Base-by-base conservation (phyloP, 2,329 filamentous ascomycete genomes). In the Diaporthe humulicola region DNA sequence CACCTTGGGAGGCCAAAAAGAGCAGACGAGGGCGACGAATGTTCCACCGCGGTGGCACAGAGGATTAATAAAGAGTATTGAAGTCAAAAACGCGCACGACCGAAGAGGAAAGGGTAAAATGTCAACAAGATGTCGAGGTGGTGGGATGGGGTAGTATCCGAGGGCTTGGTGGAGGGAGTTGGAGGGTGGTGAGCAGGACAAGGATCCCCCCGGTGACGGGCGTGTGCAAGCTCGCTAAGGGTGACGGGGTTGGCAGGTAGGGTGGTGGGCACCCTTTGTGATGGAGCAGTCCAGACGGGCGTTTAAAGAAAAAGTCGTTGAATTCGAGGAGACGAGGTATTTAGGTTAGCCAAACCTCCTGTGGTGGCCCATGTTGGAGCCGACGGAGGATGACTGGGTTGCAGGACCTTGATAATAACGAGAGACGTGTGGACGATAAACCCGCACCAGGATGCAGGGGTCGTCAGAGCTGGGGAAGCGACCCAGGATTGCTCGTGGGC, bases 181-280 rank as follows among this genome's bases (percentile, higher is more conserved):
- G 73, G 61, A 69, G 61, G 74, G 70, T 69, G 50, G 69, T 66
- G 61, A 50, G 36, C 64, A 52, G 28, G 52, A 66, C 64, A 76
- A 70, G 73, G 75, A 64, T 74, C 70, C 25, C 73, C 56, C 67
- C n/a, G 70, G 75, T 50, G 56, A 69, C 71, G 56, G 60, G 74
- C 48, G 71, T 75, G 66, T 61, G 71, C 42, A 71, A 75, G 75
- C 75, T 76, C 74, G 74, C 75, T 74, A 75, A 73, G 70, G 61
- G 75, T 76, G 75, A 76, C 70, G 70, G 73, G 61, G 74, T 64
- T n/a, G n/a, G n/a, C n/a, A n/a, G n/a, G n/a, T n/a, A n/a, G 73
- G 61, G 50, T 64, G 64, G 69, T 70, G 56, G 56, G 73, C 75
- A 72, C 67, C 73, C 66, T 73, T 69, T 69, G 70, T 71, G 75